Evolutionary conservation across 73 alveolate genomes (phyloP), one percentile per base, ranked within the genome.

Genomic region (Paraurostyla sp.): DNA sequence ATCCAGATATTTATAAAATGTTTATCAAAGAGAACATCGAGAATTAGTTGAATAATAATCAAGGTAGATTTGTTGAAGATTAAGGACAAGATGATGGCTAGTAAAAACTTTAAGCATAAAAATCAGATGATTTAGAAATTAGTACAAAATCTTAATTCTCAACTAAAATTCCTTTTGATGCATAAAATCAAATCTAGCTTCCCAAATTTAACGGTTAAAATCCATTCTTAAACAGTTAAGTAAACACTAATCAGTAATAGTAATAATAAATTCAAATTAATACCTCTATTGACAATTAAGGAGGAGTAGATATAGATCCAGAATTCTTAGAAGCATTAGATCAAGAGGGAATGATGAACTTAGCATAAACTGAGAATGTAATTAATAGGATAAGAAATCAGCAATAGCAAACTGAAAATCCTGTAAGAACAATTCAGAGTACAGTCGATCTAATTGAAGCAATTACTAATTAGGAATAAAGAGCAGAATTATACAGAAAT

Each of bases 251-350:
- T n/a, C n/a, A n/a, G n/a, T n/a, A n/a, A n/a, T n/a, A n/a, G n/a
- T n/a, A n/a, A n/a, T n/a, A n/a, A n/a, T n/a, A n/a, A n/a, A n/a
- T n/a, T n/a, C n/a, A n/a, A n/a, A n/a, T n/a, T n/a, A 54, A 54
- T 30, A 78, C 7, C 20, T 30, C n/a, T 2, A 45, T 6, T 32
- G 41, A 23, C 59, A 9, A 9, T 20, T 54, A 1, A 1, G 7
- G 23, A 23, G 80, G 20, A 16, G 60, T 36, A 2, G 89, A 54
- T 30, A n/a, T 78, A 32, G 89, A 78, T 27, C 89, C 89, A 20
- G 89, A 78, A 54, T 78, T 78, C 32, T 27, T 78, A 15, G 76
- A 50, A 50, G 52, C 27, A 18, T 52, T 78, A 35, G 89, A 78
- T 36, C 59, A 78, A 15, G 32, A 35, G 4, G 89, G 80, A 25